Conservation (phyloP, 371 early-diverging fungal genomes). For the Entomophthora muscae region DNA sequence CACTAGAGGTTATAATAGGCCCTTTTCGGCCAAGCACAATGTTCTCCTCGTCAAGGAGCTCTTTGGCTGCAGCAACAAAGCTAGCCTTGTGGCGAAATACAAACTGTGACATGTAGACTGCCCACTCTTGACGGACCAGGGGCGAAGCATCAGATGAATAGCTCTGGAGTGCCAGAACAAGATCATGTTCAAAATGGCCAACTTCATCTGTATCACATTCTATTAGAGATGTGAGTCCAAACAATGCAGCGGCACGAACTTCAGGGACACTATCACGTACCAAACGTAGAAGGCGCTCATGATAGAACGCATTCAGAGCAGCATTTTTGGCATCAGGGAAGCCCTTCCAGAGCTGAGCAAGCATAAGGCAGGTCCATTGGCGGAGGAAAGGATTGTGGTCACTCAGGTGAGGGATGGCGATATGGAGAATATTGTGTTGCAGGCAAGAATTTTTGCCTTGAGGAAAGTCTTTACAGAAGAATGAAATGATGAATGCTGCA, state of each 20-base stretch:
- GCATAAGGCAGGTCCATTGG: conserved; percentile 77
- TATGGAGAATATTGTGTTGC: conserved; percentile 40
- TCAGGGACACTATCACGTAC: conserved; percentile 59
- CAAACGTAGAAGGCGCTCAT: conserved; percentile 38
- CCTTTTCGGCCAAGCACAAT: neutral
- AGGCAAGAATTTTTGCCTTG: conserved; percentile 74
- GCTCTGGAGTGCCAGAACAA: conserved; percentile 38
- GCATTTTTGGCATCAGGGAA: conserved; percentile 53
- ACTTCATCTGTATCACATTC: conserved; percentile 49
- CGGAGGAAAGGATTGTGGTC: conserved; percentile 72
- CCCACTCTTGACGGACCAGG: conserved; percentile 62
- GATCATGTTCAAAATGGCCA: conserved; percentile 44
- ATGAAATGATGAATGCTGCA: conserved; percentile 81
- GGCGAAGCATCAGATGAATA: conserved; percentile 62
- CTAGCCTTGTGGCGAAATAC: conserved; percentile 34
- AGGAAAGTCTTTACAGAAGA: conserved; percentile 66
- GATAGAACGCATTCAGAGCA: conserved; percentile 48
- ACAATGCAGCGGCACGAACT: conserved; percentile 68
- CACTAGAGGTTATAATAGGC: neutral
- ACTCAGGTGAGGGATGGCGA: conserved; percentile 45
- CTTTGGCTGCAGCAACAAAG: conserved; percentile 43
- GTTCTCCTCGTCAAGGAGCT: conserved; percentile 36
- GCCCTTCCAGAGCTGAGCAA: conserved; percentile 71
- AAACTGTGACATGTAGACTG: conserved; percentile 45
- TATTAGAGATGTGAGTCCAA: conserved; percentile 59